Conservation (phyloP, 352 stramenopile species). For the Globisporangium uncinulatum region DNA sequence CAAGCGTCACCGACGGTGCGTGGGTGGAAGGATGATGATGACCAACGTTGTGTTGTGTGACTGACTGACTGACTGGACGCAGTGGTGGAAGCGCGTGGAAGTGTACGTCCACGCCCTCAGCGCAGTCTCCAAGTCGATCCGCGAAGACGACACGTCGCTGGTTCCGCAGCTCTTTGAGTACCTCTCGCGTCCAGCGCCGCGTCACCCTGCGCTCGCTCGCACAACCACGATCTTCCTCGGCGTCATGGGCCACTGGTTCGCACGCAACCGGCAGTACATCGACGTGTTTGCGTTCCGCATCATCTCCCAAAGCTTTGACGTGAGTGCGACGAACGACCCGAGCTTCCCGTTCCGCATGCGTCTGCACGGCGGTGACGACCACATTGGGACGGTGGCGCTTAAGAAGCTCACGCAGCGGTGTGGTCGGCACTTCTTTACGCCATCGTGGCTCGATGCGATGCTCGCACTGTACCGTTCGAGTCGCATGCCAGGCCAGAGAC, state of each 20-base stretch:
- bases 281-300: slow-evolving; percentile 59
- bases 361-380: slow-evolving; percentile 37
- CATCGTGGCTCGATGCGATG: slow-evolving; percentile 64
- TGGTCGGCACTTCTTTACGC: slow-evolving; percentile 57
- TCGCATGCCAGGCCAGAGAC: slow-evolving; percentile 15
- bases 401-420: slow-evolving; percentile 65
- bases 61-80: neutral
- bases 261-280: slow-evolving; percentile 50
- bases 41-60: neutral
- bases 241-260: slow-evolving; percentile 70
- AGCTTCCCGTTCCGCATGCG: slow-evolving; percentile 40
- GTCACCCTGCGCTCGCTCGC: slow-evolving; percentile 48
- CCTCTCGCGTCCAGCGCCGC: slow-evolving; percentile 61
- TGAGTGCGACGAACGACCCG: slow-evolving; percentile 27
- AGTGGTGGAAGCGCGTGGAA: slow-evolving; percentile 75
- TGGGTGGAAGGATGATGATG: neutral
- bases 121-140: slow-evolving; percentile 75
- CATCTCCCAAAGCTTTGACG: slow-evolving; percentile 60
- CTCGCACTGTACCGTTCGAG: slow-evolving; percentile 55
- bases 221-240: slow-evolving; percentile 71
- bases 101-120: slow-evolving; percentile 82
- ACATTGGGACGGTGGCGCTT: slow-evolving; percentile 63
- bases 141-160: slow-evolving; percentile 68
- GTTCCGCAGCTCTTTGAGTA: slow-evolving; percentile 68
- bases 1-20: slow-evolving; percentile 20